Base-by-base conservation (phyloP, 169 alveolate genomes). In the Blepharisma undulans region DNA sequence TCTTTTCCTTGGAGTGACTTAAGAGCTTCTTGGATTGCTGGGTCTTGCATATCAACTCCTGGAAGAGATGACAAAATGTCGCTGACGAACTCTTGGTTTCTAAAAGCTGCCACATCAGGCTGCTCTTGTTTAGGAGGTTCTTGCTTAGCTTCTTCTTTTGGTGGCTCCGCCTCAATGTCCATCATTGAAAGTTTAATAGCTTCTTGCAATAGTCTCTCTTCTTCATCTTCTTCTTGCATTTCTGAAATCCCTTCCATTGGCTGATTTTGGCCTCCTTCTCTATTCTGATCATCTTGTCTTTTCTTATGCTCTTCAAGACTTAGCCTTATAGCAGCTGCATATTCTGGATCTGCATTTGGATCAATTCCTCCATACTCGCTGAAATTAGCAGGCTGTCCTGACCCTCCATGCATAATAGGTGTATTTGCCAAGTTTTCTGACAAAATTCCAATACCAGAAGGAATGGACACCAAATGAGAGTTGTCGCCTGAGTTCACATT, bases 301-400 rank as follows among this genome's bases (percentile, higher is more conserved):
- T 84, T 87, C 48, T 90, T 81, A 71, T 84, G 81, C 85, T 91
- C 95, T 71, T 89, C 93, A 92, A 93, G 66, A 61, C 92, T 82
- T 27, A 91, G 87, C 32, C 91, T 92, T 33, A 92, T 89, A 19
- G 87, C 98, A 97, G 95, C 93, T 21, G 98, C 98, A n/a, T 97
- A 91, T 90, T 98, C 99, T 6, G 99, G 99, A 85, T 98, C 99
- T 21, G 96, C 90, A 76, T 93, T 93, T n/a, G 99, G 98, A 90
- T 98, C 98, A 60, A 97, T 93, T 29, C 99, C 99, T 36, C 97
- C 97, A 82, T 86, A 93, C 84, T 95, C 97, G 30, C 89, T 92
- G 87, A 95, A 95, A 76, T 79, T 21, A 36, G 92, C 36, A 22
- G 66, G 71, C 84, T 76, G 25, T 1, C 66, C 66, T 0, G 36